Conservation (phyloP, 495 filamentous ascomycete species). For the Oidiodendron maius region DNA sequence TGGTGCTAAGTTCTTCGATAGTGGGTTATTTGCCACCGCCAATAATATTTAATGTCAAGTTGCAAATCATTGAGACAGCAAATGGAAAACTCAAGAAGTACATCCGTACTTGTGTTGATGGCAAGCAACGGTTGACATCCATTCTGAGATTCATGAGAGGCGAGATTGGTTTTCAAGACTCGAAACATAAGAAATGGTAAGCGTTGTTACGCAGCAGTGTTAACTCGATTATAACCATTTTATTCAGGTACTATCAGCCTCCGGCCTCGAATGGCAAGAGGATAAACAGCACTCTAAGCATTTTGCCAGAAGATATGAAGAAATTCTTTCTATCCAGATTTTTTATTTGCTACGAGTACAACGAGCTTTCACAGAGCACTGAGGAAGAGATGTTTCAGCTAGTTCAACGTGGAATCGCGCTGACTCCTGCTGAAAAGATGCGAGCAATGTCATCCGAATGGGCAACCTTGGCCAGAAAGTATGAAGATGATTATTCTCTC, state of each 20-base stretch:
- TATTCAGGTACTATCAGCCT: constrained; percentile 18
- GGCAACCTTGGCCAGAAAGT: constrained; percentile 34
- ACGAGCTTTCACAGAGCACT: constrained; percentile 29
- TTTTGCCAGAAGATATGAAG: constrained; percentile 25
- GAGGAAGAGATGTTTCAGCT: constrained; percentile 45
- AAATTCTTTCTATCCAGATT: constrained; percentile 28
- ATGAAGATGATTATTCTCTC: constrained; percentile 32
- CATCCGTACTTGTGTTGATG: constrained; percentile 37
- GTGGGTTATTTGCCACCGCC: constrained; percentile 44
- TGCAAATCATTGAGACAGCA: constrained; percentile 8
- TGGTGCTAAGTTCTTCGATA: constrained; percentile 6
- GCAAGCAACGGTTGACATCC: constrained; percentile 45
- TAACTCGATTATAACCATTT: not conserved
- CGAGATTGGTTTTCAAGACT: constrained; percentile 35
- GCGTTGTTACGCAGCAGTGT: too few relatives aligned
- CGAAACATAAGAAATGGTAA: constrained; percentile 23
- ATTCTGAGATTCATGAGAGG: constrained; percentile 38
- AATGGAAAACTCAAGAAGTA: constrained; percentile 12
- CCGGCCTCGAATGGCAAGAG: constrained; percentile 19
- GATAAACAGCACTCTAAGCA: constrained; percentile 18
- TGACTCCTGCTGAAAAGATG: constrained; percentile 44
- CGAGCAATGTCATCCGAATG: constrained; percentile 37
- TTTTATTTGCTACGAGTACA: constrained; percentile 38
- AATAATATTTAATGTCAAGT: constrained; percentile 40
- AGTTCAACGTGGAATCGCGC: constrained; percentile 39